These are phyloP conservation scores for Talaromyces sp. DNA, from an alignment of 2,329 filamentous ascomycete genomes.

Conservation along the genomic window DNA sequence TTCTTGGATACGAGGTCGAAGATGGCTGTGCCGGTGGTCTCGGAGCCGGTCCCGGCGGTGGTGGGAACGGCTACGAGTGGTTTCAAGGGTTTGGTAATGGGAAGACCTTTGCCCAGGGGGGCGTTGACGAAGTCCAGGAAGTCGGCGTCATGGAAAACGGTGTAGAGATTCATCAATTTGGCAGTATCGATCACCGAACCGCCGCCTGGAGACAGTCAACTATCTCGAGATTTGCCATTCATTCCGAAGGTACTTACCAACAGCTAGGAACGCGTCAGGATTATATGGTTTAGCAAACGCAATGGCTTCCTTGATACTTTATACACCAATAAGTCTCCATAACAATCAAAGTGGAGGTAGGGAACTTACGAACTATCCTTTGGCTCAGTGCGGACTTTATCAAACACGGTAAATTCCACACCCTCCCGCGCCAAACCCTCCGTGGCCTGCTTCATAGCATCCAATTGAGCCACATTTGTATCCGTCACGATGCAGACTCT, in stretches of 20 bases:
- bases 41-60: slow-evolving; percentile 81
- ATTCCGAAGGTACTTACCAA: slow-evolving; percentile 51
- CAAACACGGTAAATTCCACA: slow-evolving; percentile 75
- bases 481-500: slow-evolving; percentile 92
- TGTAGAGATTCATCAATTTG: slow-evolving; percentile 98
- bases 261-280: slow-evolving; percentile 87
- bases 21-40: slow-evolving; percentile 96
- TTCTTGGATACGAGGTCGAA: slow-evolving; percentile 88
- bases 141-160: slow-evolving; percentile 81
- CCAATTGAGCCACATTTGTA: slow-evolving; percentile 70
- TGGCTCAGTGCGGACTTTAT: slow-evolving; percentile 78
- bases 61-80: slow-evolving; percentile 81
- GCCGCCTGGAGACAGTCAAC: slow-evolving; percentile 47
- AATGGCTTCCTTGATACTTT: slow-evolving; percentile 82
- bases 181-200: slow-evolving; percentile 97
- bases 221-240: not conserved
- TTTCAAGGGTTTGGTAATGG: slow-evolving; percentile 66
- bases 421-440: slow-evolving; percentile 76
- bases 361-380: slow-evolving; percentile 79
- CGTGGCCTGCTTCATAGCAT: slow-evolving; percentile 84
- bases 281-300: slow-evolving; percentile 74
- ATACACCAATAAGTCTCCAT: slow-evolving; percentile 4
- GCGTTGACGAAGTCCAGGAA: slow-evolving; percentile 98
- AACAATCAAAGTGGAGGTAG: not conserved
- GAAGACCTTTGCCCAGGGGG: slow-evolving; percentile 77